phyloP scores from a whole-genome alignment of 345 rosid genomes.

The Tarenaya hassleriana region DNA sequence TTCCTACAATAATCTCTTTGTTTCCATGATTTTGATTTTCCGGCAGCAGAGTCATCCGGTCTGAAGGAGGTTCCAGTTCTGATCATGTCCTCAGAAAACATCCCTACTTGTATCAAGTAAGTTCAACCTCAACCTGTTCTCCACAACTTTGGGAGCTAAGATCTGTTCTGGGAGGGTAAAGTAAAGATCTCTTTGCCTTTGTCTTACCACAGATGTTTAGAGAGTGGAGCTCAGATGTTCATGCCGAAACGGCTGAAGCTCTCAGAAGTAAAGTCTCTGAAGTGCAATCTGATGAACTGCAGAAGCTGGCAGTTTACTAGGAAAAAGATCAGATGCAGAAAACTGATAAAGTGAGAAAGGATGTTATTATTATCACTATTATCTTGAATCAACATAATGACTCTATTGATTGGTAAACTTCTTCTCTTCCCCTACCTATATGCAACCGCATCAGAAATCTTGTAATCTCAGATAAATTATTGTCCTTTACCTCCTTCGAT shows the following conservation, averaged over 20 bases:
- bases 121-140: neutral
- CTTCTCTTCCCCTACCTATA: too few relatives aligned
- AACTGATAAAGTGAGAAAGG: too few relatives aligned
- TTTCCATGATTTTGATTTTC: conserved; percentile 38
- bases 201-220: conserved; percentile 46
- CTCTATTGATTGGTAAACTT: too few relatives aligned
- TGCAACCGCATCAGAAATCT: too few relatives aligned
- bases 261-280: conserved; percentile 62
- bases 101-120: conserved; percentile 68
- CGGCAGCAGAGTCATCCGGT: too few relatives aligned
- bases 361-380: too few relatives aligned
- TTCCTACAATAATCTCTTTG: too few relatives aligned
- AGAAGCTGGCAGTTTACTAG: conserved; percentile 23
- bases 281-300: conserved; percentile 42
- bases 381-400: too few relatives aligned
- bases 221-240: conserved; percentile 87
- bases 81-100: conserved; percentile 78
- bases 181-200: neutral
- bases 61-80: too few relatives aligned
- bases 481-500: conserved; percentile 10
- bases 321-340: too few relatives aligned
- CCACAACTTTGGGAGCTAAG: too few relatives aligned
- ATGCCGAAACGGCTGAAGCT: conserved; percentile 78
- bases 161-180: too few relatives aligned
- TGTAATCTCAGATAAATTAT: neutral